A percentile compares a stretch with the other conserved stretches of the same genome.
These are phyloP conservation scores for Flaveria ramosissima DNA, from an alignment of 129 eudicot genomes.

Conservation along the genomic window DNA sequence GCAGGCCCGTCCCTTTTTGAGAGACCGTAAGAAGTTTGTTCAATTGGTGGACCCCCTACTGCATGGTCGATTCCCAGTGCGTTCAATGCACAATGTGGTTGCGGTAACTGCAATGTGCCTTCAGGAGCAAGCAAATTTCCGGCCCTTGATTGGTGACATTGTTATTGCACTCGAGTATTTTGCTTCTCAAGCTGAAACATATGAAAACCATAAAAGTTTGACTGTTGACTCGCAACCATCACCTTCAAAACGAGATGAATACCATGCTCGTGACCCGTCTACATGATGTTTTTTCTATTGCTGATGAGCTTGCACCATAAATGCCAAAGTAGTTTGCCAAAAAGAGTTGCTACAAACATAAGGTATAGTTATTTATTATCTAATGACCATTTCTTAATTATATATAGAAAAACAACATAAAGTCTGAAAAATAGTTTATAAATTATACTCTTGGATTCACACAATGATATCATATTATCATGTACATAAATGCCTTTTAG, in stretches of 20 bases:
- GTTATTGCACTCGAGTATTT: conserved; percentile 77
- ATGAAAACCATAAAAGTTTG: conserved; percentile 27
- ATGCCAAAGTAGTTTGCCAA: not conserved
- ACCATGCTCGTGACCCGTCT: conserved; percentile 12
- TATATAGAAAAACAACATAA: not conserved
- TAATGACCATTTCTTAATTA: not conserved
- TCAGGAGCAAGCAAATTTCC: conserved; percentile 67
- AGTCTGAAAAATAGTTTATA: not conserved
- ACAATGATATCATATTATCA: not conserved
- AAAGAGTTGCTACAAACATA: conserved; percentile 1
- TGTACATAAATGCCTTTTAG: not conserved
- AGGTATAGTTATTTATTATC: conserved; percentile 5
- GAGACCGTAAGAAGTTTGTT: conserved; percentile 58
- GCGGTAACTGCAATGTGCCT: conserved; percentile 79
- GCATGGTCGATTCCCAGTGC: conserved; percentile 50
- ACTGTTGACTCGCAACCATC: conserved; percentile 35
- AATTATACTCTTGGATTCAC: not conserved
- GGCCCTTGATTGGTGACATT: conserved; percentile 74
- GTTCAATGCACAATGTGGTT: conserved; percentile 60
- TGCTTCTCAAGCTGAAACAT: conserved; percentile 54
- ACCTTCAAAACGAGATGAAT: conserved; percentile 24
- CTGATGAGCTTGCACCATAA: not conserved
- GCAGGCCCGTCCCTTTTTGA: conserved; percentile 69
- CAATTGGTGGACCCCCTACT: conserved; percentile 69
- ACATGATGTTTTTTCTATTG: conserved; percentile 11